Conservation (phyloP, 2,329 filamentous ascomycete genomes). For the Penicillium sp. region DNA sequence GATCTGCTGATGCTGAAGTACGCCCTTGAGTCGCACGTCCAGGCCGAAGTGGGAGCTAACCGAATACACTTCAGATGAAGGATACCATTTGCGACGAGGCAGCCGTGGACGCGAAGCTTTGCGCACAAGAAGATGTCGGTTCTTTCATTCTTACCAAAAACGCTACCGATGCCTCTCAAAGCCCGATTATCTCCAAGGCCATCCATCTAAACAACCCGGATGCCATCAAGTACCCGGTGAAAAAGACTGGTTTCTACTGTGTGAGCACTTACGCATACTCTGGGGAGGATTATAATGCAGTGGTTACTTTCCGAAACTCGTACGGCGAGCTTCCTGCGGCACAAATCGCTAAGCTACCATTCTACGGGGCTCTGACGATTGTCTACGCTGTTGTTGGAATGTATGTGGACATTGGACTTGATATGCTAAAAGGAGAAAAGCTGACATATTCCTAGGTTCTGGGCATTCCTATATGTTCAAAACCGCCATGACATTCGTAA, state of each 20-base stretch:
- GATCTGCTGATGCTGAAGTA: slow-evolving; percentile 63
- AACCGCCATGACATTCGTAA: slow-evolving; percentile 87
- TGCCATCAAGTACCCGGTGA: slow-evolving; percentile 79
- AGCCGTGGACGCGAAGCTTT: slow-evolving; percentile 71
- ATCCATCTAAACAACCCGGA: slow-evolving; percentile 77
- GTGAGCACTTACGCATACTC: slow-evolving; percentile 78
- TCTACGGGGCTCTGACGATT: slow-evolving; percentile 93
- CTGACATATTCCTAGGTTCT: slow-evolving; percentile 65
- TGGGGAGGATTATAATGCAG: slow-evolving; percentile 72
- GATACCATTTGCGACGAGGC: slow-evolving; percentile 78
- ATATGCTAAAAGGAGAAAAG: background rate
- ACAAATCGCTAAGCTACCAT: slow-evolving; percentile 95
- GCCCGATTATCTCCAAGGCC: slow-evolving; percentile 77
- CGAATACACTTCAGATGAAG: slow-evolving; percentile 51
- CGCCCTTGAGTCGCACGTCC: slow-evolving; percentile 22
- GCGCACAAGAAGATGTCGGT: slow-evolving; percentile 78
- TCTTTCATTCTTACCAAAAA: slow-evolving; percentile 83
- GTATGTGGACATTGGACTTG: slow-evolving; percentile 50
- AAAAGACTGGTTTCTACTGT: slow-evolving; percentile 95
- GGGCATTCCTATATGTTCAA: slow-evolving; percentile 95
- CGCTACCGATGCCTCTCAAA: slow-evolving; percentile 72
- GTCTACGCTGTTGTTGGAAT: slow-evolving; percentile 85
- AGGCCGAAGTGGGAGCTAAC: slow-evolving; percentile 39
- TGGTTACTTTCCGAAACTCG: slow-evolving; percentile 92
- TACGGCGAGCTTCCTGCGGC: slow-evolving; percentile 95